These are phyloP conservation scores for Viridothelium virens DNA, from an alignment of 495 filamentous ascomycete species.

Conservation along the genomic window DNA sequence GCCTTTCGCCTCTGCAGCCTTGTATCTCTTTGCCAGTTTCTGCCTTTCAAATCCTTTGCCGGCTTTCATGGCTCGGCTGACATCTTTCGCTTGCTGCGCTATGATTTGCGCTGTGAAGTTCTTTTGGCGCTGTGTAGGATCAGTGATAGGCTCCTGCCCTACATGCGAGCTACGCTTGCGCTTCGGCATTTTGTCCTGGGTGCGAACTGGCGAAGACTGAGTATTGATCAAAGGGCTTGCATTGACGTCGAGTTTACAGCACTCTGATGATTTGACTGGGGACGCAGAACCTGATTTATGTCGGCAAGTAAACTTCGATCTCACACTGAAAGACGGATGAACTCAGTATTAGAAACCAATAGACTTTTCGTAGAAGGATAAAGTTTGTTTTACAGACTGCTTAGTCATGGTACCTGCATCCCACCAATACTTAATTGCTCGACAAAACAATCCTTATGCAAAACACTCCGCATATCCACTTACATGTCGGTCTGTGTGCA, in stretches of 20 bases:
- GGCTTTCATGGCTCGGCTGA: constrained; percentile 43
- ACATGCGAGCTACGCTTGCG: constrained; percentile 19
- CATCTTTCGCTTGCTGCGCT: constrained; percentile 8
- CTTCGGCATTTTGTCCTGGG: constrained; percentile 21
- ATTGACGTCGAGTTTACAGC: neutral
- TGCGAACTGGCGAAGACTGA: neutral
- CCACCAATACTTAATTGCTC: too few relatives aligned
- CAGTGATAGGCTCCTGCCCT: neutral
- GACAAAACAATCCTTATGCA: too few relatives aligned
- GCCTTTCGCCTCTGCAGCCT: constrained; percentile 49
- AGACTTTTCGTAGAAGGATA: neutral
- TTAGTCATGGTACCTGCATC: neutral
- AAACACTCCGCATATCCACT: too few relatives aligned
- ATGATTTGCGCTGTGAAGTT: neutral
- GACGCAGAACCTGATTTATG: neutral
- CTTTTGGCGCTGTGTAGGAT: neutral
- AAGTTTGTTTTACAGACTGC: neutral
- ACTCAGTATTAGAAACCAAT: too few relatives aligned
- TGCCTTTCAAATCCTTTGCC: constrained; percentile 85
- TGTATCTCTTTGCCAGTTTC: constrained; percentile 70
- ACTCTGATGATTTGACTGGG: neutral
- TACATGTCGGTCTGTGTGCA: too few relatives aligned
- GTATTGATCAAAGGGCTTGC: neutral
- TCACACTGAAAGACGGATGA: neutral
- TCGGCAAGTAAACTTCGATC: neutral